Percentiles rank a stretch among this genome's conserved stretches.
phyloP scores from a whole-genome alignment of 768 basidiomycete species.

The Auricularia sp. region DNA sequence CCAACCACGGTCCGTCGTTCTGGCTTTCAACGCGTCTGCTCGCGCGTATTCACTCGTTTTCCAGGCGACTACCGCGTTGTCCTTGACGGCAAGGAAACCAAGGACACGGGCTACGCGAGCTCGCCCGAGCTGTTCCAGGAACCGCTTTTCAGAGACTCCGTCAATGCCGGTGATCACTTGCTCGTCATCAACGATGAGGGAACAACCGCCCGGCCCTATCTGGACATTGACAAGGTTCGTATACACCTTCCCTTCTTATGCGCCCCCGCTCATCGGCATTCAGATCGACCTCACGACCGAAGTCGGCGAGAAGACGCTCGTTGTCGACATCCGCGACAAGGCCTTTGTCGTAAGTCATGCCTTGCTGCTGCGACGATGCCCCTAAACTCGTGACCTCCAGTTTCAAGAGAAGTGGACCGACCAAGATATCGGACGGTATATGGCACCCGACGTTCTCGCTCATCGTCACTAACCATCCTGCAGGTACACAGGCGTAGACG shows the following conservation, averaged over 20 bases:
- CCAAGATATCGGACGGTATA: too few species aligned
- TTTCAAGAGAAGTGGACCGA: not conserved
- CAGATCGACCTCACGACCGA: not conserved
- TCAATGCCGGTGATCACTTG: not conserved
- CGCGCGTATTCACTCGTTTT: not conserved
- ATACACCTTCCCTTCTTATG: not conserved
- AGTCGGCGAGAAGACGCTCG: not conserved
- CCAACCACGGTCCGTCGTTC: not conserved
- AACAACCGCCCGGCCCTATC: not conserved
- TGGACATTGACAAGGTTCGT: not conserved
- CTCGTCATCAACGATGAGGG: not conserved
- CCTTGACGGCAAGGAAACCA: not conserved
- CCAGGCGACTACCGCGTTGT: not conserved
- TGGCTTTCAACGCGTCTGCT: not conserved
- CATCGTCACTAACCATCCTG: not conserved
- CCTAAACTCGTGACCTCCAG: not conserved
- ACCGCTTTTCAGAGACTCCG: not conserved
- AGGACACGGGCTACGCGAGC: not conserved
- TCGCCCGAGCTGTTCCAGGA: not conserved
- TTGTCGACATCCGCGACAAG: not conserved
- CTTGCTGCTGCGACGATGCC: not conserved
- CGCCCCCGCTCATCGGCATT: not conserved
- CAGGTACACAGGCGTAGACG: not conserved
- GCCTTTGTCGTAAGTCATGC: not conserved
- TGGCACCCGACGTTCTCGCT: not conserved